A percentile compares a stretch with the other conserved stretches of the same genome.
These are phyloP conservation scores for Coccomyxa sp. DNA, from an alignment of 139 green algal genomes.

Conservation along the genomic window DNA sequence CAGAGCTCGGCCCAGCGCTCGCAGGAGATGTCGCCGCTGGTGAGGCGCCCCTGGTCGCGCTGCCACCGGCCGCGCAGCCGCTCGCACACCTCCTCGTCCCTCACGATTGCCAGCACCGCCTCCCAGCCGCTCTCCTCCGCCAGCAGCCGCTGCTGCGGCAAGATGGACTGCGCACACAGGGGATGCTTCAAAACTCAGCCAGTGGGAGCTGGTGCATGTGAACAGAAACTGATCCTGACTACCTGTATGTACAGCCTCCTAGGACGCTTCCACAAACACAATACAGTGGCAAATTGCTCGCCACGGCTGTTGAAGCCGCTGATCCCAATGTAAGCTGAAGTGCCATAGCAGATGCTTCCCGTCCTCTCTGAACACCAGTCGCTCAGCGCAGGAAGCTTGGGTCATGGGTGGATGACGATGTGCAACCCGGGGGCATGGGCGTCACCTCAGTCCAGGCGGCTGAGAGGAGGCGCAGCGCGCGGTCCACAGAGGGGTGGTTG, in stretches of 20 bases:
- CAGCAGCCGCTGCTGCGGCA: constrained; percentile 76
- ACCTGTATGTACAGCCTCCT: too few species aligned
- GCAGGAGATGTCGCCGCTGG: constrained; percentile 5
- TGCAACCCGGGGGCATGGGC: too few species aligned
- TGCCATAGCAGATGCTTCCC: background rate
- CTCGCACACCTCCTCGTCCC: constrained; percentile 35
- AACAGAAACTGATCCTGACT: too few species aligned
- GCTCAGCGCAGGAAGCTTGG: too few species aligned
- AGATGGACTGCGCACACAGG: constrained; percentile 43
- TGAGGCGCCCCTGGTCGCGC: background rate
- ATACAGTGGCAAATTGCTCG: too few species aligned
- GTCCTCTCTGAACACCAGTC: background rate
- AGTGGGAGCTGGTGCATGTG: too few species aligned
- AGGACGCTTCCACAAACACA: too few species aligned
- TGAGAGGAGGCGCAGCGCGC: constrained; percentile 43
- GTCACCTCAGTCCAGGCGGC: constrained; percentile 21
- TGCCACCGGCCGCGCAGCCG: constrained; percentile 20
- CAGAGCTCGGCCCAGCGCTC: constrained; percentile 40
- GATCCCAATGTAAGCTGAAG: too few species aligned
- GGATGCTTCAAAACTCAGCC: too few species aligned
- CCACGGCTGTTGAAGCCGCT: too few species aligned
- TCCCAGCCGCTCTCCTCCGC: constrained; percentile 33
- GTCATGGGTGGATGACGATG: too few species aligned
- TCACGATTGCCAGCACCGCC: constrained; percentile 62
- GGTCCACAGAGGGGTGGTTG: constrained; percentile 62